phyloP scores from a whole-genome alignment of 441 rosid species.

The Corymbia calophylla region DNA sequence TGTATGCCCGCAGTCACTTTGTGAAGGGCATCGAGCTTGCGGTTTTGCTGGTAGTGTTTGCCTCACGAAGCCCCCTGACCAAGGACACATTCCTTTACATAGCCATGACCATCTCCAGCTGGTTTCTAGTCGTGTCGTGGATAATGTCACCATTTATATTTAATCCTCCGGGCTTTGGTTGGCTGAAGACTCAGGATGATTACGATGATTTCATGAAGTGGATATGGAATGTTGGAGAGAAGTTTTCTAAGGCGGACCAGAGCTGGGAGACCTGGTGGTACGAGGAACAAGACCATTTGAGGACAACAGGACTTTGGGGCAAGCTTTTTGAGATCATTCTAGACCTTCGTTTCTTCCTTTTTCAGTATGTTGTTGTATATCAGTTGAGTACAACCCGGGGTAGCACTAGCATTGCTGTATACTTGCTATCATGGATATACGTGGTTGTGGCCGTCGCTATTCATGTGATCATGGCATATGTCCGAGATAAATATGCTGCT shows the following conservation, averaged over 20 bases:
- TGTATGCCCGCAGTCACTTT: conserved; percentile 11
- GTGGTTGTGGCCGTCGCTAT: neutral
- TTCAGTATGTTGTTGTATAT: conserved; percentile 8
- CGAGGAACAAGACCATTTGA: conserved; percentile 5
- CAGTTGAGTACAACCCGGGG: neutral
- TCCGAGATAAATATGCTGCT: neutral
- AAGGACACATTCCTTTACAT: conserved; percentile 3
- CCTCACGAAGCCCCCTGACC: neutral
- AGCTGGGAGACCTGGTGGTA: conserved; percentile 12
- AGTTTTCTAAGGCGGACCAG: neutral
- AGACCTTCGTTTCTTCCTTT: conserved; percentile 9
- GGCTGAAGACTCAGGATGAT: conserved; percentile 9
- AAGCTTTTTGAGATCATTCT: conserved; percentile 5
- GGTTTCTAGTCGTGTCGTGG: conserved; percentile 13
- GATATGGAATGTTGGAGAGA: neutral
- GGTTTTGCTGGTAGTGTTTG: neutral
- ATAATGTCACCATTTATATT: conserved; percentile 9
- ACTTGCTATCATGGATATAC: no score
- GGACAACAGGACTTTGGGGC: conserved; percentile 5
- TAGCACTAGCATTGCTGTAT: neutral
- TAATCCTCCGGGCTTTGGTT: conserved; percentile 8
- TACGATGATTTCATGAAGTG: conserved; percentile 3
- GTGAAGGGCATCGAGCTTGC: conserved; percentile 11
- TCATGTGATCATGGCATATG: neutral
- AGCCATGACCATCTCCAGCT: neutral